Conservation (phyloP, 495 filamentous ascomycete species). For the Trichoderma virens region DNA sequence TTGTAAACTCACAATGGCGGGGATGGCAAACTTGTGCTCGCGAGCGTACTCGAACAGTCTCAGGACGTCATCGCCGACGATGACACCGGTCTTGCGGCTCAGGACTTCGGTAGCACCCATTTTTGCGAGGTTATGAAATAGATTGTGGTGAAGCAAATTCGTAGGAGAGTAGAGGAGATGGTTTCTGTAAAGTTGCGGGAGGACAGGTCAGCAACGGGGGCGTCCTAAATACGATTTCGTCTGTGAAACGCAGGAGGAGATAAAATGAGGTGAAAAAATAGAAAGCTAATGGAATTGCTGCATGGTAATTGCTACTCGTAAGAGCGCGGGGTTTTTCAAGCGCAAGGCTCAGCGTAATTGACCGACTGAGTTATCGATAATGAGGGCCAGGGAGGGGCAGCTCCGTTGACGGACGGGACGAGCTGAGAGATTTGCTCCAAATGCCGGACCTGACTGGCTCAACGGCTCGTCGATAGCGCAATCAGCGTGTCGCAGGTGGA, state of each 20-base stretch:
- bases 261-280: neutral
- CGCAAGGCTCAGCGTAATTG: neutral
- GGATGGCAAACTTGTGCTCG: constrained; percentile 80
- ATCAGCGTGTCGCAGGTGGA: neutral
- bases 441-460: neutral
- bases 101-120: constrained; percentile 64
- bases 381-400: neutral
- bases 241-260: neutral
- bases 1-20: constrained; percentile 64
- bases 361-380: neutral
- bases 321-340: constrained; percentile 2
- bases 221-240: neutral
- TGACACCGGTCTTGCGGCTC: constrained; percentile 73
- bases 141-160: neutral
- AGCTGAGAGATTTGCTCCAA: neutral
- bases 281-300: constrained; percentile 5
- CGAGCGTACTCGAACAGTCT: constrained; percentile 82
- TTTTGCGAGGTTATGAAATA: constrained; percentile 23
- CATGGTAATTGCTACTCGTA: neutral
- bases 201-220: neutral
- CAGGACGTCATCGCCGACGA: constrained; percentile 77
- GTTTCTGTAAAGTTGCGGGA: neutral
- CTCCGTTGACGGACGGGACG: neutral
- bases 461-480: neutral
- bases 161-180: neutral